These are phyloP conservation scores for Hypocreales sp. DNA, from an alignment of 2,329 filamentous ascomycete species.

Conservation along the genomic window DNA sequence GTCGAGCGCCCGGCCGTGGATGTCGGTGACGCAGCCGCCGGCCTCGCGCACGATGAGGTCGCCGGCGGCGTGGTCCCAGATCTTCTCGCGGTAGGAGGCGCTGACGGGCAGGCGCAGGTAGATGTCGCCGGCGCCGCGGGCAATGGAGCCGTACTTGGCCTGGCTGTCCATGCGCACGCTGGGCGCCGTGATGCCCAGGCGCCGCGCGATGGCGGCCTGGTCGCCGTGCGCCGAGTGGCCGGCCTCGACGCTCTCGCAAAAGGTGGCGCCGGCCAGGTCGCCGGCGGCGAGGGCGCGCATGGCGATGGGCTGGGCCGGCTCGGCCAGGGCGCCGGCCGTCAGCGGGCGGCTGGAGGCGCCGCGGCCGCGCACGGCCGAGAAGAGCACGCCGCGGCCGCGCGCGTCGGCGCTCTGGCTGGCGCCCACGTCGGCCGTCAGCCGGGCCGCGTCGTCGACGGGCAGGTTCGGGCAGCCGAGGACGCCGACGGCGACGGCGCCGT, in stretches of 20 bases:
- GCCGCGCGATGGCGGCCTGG: conserved; percentile 63
- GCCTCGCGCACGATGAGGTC: conserved; percentile 90
- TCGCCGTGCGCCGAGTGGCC: conserved; percentile 83
- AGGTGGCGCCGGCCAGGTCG: conserved; percentile 66
- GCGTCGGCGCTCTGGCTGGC: conserved; percentile 58
- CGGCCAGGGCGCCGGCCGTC: conserved; percentile 30
- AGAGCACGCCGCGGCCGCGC: conserved; percentile 62
- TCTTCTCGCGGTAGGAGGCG: conserved; percentile 92
- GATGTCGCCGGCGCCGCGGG: conserved; percentile 82
- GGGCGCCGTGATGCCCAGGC: conserved; percentile 75
- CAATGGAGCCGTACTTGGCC: conserved; percentile 94
- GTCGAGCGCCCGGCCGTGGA: conserved; percentile 69
- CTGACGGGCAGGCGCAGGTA: conserved; percentile 81
- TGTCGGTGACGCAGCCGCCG: conserved; percentile 82
- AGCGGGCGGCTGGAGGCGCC: conserved; percentile 73
- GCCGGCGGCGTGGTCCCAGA: conserved; percentile 96
- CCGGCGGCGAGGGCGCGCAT: conserved; percentile 54
- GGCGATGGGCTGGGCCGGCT: conserved; percentile 45
- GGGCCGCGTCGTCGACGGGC: conserved; percentile 60
- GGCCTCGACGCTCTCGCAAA: conserved; percentile 93
- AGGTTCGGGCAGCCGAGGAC: conserved; percentile 94
- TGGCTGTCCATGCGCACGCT: conserved; percentile 95
- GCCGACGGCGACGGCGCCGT: conserved; percentile 86
- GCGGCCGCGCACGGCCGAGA: conserved; percentile 65
- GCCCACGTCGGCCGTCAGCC: conserved; percentile 51